These are phyloP conservation scores for Scenedesmus sp. DNA, from an alignment of 163 green algal genomes.

Conservation along the genomic window DNA sequence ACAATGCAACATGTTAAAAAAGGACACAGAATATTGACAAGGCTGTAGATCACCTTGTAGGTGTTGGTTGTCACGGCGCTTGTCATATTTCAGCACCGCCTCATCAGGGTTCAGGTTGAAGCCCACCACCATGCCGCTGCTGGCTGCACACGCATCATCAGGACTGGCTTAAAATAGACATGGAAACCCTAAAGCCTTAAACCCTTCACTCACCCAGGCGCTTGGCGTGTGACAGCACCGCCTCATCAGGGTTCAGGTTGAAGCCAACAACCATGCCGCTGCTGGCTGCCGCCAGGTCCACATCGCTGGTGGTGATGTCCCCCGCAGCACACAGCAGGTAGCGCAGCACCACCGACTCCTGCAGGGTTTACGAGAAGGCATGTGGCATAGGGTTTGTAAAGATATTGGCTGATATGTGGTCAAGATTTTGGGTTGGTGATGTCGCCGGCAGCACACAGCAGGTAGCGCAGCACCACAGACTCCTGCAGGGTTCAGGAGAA, in stretches of 20 bases:
- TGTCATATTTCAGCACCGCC: conserved; percentile 77
- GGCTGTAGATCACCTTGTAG: too few species aligned
- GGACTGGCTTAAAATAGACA: conserved; percentile 82
- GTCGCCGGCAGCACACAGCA: conserved; percentile 65
- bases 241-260: conserved; percentile 82
- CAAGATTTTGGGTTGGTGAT: background rate
- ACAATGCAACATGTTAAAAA: background rate
- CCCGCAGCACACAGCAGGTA: conserved; percentile 85
- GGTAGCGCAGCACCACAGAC: conserved; percentile 81
- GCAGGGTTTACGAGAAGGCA: conserved; percentile 61
- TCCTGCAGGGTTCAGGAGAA: conserved; percentile 82
- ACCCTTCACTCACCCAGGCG: conserved; percentile 58
- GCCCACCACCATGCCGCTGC: conserved; percentile 85
- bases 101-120: conserved; percentile 90
- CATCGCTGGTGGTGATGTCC: conserved; percentile 89
- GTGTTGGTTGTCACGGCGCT: conserved; percentile 66
- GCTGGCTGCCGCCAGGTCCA: conserved; percentile 93
- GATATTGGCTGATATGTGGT: background rate
- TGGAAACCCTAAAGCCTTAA: too few species aligned
- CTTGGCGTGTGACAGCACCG: conserved; percentile 84
- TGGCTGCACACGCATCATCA: conserved; percentile 92
- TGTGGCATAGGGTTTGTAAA: background rate
- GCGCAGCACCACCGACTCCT: conserved; percentile 78
- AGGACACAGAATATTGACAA: too few species aligned
- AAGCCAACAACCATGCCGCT: conserved; percentile 93